Evolutionary conservation across 805 yeast genomes (phyloP), one percentile per base, ranked within the genome.

Genomic region (Starmerella ratchasimensis): DNA sequence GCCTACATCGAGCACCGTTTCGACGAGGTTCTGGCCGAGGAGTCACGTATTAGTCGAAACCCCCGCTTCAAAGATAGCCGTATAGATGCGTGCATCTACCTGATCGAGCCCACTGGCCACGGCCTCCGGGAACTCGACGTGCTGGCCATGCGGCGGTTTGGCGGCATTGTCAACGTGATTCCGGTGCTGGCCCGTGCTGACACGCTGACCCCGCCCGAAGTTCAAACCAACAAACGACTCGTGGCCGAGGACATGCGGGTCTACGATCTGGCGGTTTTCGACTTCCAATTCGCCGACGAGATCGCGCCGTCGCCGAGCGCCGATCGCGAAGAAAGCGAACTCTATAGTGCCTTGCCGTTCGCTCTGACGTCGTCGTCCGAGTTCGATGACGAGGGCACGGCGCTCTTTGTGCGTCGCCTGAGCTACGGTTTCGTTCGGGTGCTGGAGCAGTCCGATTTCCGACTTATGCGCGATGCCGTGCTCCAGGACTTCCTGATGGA

Each of bases 361-460:
- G 56, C 94, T 3, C 60, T 86, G n/a, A 72, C 13, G 9, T 84
- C 80, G 53, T 72, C 74, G 39, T 79, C 76, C 51, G 72, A 71
- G 48, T 80, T 76, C 52, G 66, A 72, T 37, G 65, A 70, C 13
- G 67, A 72, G 27, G 93, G 93, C 24, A 63, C 67, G 42, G 62
- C 68, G 43, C 75, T 80, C 17, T 69, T 74, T 41, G 93, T 84
- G 22, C 75, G 94, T 64, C 71, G 73, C 56, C 81, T 81, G 53
- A 86, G 93, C 45, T 81, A 93, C 90, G 95, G 94, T 31, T 61
- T 74, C 37, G 93, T 80, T 30, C 90, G 81, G 56, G 82, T 83
- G 39, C 93, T 80, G 54, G 80, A 83, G 59, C 93, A 82, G 55
- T 76, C 86, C 59, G 94, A 83, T 58, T 82, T 83, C 63, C 74